These are phyloP conservation scores for Pelomyxa schiedti DNA, from an alignment of 78 protist genomes.

Conservation along the genomic window DNA sequence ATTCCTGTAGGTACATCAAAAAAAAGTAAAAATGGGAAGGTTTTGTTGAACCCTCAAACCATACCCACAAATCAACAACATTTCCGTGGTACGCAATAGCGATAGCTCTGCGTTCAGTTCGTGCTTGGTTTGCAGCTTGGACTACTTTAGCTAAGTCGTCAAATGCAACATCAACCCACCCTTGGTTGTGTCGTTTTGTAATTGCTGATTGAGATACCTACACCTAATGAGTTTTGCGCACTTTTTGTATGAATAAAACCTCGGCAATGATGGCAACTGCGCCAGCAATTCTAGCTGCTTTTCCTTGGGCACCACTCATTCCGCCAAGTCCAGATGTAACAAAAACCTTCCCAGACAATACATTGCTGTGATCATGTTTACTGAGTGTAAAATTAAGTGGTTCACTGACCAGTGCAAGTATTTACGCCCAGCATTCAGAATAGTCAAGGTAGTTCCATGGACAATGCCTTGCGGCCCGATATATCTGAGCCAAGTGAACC, in stretches of 20 bases:
- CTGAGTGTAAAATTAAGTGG: not conserved
- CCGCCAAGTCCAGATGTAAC: slow-evolving; percentile 87
- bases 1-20: too few species aligned
- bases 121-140: slow-evolving; percentile 9
- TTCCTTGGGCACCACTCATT: slow-evolving; percentile 84
- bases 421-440: slow-evolving; percentile 80
- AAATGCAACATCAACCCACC: slow-evolving; percentile 46
- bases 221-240: not conserved
- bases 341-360: slow-evolving; percentile 23
- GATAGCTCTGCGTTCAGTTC: slow-evolving; percentile 16
- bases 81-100: slow-evolving; percentile 72
- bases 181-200: slow-evolving; percentile 60
- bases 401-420: slow-evolving; percentile 18
- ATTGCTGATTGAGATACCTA: slow-evolving; percentile 22
- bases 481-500: not conserved
- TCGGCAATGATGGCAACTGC: slow-evolving; percentile 78
- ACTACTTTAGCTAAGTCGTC: slow-evolving; percentile 31
- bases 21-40: too few species aligned
- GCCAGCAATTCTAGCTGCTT: slow-evolving; percentile 64
- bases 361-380: not conserved
- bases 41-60: slow-evolving; percentile 5
- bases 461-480: slow-evolving; percentile 86
- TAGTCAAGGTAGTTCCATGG: slow-evolving; percentile 82
- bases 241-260: slow-evolving; percentile 15
- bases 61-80: slow-evolving; percentile 78